Conservation (phyloP, 139 green algal species). For the Closterium sp. region DNA sequence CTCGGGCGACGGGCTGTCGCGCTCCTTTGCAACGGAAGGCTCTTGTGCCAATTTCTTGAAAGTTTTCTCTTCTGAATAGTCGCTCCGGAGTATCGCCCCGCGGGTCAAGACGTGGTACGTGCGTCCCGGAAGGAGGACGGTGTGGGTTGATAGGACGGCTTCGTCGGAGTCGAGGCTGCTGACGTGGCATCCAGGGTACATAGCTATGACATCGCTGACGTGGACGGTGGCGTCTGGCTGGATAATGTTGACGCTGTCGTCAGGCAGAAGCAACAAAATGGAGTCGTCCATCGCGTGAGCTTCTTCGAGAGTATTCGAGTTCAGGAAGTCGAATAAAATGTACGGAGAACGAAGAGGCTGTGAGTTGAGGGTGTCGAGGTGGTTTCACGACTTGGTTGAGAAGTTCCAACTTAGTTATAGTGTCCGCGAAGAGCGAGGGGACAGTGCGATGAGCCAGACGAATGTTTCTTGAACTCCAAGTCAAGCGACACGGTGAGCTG, state of each 20-base stretch:
- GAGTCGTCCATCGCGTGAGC: neutral
- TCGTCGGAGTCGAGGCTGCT: neutral
- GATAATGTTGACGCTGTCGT: neutral
- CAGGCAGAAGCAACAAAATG: neutral
- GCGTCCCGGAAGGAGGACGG: neutral
- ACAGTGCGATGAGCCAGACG: too few species aligned
- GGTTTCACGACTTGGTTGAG: too few species aligned
- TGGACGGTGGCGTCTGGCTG: neutral
- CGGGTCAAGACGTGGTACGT: neutral
- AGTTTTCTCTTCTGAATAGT: neutral
- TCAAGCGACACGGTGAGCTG: too few species aligned
- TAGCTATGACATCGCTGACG: neutral
- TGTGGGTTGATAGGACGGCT: neutral
- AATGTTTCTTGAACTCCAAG: too few species aligned
- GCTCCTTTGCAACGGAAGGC: neutral
- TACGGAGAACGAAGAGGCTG: too few species aligned
- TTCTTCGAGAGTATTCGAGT: neutral
- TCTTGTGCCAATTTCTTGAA: neutral
- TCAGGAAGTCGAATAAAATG: too few species aligned
- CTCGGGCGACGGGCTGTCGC: neutral
- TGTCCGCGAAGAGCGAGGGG: too few species aligned
- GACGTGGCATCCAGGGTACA: neutral
- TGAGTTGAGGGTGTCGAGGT: neutral
- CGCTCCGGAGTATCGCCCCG: neutral
- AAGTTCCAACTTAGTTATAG: too few species aligned